A percentile compares a stretch with the other conserved stretches of the same genome.
phyloP scores from a whole-genome alignment of 2,329 filamentous ascomycete genomes.

The Helminthosporium solani region DNA sequence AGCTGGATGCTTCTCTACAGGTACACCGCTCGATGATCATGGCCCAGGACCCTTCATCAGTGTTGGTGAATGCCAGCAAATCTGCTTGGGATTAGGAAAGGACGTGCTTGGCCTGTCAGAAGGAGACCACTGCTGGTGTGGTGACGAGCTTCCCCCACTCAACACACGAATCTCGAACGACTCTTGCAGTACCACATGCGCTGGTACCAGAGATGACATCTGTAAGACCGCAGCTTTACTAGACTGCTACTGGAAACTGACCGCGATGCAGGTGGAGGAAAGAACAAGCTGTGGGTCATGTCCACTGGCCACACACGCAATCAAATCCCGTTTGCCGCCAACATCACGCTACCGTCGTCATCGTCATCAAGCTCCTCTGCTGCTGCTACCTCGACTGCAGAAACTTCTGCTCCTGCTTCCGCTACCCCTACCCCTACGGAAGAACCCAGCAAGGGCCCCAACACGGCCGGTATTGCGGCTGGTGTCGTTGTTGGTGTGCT shows the following conservation, averaged over 20 bases:
- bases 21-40: conserved; percentile 49
- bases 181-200: conserved; percentile 66
- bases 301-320: conserved; percentile 52
- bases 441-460: conserved; percentile 51
- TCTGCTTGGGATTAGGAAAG: conserved; percentile 51
- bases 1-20: conserved; percentile 55
- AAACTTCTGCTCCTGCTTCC: conserved; percentile 23
- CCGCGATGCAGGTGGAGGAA: conserved; percentile 57
- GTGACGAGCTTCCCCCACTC: conserved; percentile 63
- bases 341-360: conserved; percentile 23
- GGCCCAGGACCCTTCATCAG: conserved; percentile 56
- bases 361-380: conserved; percentile 16
- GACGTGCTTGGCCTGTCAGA: conserved; percentile 64
- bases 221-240: conserved; percentile 57
- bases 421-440: conserved; percentile 38
- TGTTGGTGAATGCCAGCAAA: conserved; percentile 55
- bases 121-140: conserved; percentile 70
- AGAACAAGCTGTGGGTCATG: conserved; percentile 52
- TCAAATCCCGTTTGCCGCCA: conserved; percentile 37
- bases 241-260: conserved; percentile 19
- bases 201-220: conserved; percentile 59
- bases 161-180: conserved; percentile 56
- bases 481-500: conserved; percentile 85
- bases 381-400: conserved; percentile 7
- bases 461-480: conserved; percentile 80